Percentiles rank a stretch among this genome's conserved stretches.
Evolutionary conservation across 345 rosid species (phyloP).

Genomic region (Melaleuca alternifolia): DNA sequence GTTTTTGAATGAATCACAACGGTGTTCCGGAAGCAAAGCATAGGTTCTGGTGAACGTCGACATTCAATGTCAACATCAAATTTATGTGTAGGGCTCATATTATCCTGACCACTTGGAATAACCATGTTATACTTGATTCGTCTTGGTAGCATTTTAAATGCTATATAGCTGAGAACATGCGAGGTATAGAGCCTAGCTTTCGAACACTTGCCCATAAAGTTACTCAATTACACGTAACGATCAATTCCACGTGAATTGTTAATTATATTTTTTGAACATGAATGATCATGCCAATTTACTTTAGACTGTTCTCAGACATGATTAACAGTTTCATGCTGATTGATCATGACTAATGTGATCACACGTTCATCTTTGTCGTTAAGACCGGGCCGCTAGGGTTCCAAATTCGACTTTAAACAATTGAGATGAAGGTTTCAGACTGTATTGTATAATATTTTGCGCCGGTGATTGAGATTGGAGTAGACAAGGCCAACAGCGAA

Average conservation of each 20-base stretch:
- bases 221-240: not conserved
- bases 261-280: not conserved
- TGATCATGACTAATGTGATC: not conserved
- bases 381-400: not conserved
- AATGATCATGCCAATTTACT: not conserved
- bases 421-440: not conserved
- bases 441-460: not conserved
- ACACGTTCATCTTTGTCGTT: not conserved
- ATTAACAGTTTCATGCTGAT: not conserved
- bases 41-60: not conserved
- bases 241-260: not conserved
- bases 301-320: too few relatives aligned
- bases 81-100: not conserved
- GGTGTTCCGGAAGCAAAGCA: not conserved
- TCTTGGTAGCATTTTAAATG: not conserved
- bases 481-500: accelerated
- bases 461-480: not conserved
- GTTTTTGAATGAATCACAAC: not conserved
- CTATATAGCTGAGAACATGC: not conserved
- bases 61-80: not conserved
- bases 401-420: not conserved
- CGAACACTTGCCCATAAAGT: not conserved
- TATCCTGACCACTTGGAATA: not conserved
- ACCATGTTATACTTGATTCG: not conserved
- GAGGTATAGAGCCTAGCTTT: not conserved